phyloP scores from a whole-genome alignment of 148 eudicot genomes.

The Rhododendron ferrugineum region DNA sequence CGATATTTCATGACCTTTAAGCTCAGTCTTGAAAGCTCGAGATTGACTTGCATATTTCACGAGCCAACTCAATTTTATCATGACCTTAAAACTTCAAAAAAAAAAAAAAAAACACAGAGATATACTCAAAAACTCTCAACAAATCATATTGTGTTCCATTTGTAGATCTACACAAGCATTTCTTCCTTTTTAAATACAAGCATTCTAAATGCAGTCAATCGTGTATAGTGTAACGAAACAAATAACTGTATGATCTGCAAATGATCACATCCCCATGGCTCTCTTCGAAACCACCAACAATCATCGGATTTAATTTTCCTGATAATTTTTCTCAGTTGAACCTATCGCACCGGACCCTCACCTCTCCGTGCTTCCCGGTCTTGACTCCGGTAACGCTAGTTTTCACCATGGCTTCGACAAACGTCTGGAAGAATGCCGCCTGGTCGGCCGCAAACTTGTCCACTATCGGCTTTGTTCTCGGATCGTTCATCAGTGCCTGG shows the following conservation, averaged over 20 bases:
- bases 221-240: neutral
- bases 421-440: slow-evolving; percentile 10
- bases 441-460: slow-evolving; percentile 13
- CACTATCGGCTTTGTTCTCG: slow-evolving; percentile 19
- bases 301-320: neutral
- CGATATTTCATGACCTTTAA: too few species aligned
- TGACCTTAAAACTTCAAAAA: too few species aligned
- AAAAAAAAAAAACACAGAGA: neutral
- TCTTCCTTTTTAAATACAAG: neutral
- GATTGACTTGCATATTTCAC: too few species aligned
- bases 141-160: neutral
- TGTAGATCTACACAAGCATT: neutral
- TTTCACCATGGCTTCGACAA: slow-evolving; percentile 20
- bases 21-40: too few species aligned
- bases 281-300: neutral
- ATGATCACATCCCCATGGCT: too few species aligned
- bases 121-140: too few species aligned
- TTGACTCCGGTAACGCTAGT: slow-evolving; percentile 14
- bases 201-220: neutral
- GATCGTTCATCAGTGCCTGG: slow-evolving; percentile 9
- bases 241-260: too few species aligned
- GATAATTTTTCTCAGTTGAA: neutral
- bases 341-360: slow-evolving; percentile 20
- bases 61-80: too few species aligned
- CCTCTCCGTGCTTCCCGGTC: slow-evolving; percentile 19